Evolutionary conservation across 495 filamentous ascomycete species (phyloP).

Genomic region (Aspergillus egyptiacus): DNA sequence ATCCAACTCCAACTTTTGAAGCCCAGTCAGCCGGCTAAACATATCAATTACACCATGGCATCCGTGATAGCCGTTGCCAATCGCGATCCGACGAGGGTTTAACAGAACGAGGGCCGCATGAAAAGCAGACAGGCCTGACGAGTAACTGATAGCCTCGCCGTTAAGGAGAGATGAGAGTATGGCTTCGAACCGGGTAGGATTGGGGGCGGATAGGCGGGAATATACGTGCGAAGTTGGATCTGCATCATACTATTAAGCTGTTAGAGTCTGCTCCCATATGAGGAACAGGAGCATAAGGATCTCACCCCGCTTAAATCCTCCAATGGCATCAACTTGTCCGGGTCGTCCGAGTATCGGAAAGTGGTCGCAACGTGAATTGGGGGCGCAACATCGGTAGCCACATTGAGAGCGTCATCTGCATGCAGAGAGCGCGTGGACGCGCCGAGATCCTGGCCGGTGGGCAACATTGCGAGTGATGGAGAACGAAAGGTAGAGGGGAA

Average conservation of each 20-base stretch:
- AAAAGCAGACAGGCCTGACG: constrained; percentile 80
- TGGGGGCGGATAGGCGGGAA: constrained; percentile 69
- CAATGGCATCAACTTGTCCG: constrained; percentile 49
- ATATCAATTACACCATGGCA: constrained; percentile 77
- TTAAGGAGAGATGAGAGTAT: constrained; percentile 67
- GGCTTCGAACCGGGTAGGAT: constrained; percentile 74
- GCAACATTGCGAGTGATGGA: constrained; percentile 25
- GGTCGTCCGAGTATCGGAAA: constrained; percentile 71
- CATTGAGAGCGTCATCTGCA: constrained; percentile 73
- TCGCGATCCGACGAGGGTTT: constrained; percentile 71
- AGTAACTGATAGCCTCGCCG: constrained; percentile 66
- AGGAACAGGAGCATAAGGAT: neutral
- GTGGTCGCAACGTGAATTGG: constrained; percentile 83
- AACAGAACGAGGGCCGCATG: constrained; percentile 72
- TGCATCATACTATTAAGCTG: constrained; percentile 17
- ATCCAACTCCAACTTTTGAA: constrained; percentile 59
- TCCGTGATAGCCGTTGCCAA: constrained; percentile 85
- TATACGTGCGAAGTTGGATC: constrained; percentile 53
- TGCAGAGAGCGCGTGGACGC: constrained; percentile 72
- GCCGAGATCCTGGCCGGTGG: constrained; percentile 21
- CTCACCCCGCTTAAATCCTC: constrained; percentile 34
- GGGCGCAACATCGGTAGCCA: constrained; percentile 70
- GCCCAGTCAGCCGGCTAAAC: constrained; percentile 61
- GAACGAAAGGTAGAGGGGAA: constrained; percentile 4
- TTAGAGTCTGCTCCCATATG: neutral